Conservation (phyloP, 2,329 filamentous ascomycete genomes). For the Exophiala sp. region DNA sequence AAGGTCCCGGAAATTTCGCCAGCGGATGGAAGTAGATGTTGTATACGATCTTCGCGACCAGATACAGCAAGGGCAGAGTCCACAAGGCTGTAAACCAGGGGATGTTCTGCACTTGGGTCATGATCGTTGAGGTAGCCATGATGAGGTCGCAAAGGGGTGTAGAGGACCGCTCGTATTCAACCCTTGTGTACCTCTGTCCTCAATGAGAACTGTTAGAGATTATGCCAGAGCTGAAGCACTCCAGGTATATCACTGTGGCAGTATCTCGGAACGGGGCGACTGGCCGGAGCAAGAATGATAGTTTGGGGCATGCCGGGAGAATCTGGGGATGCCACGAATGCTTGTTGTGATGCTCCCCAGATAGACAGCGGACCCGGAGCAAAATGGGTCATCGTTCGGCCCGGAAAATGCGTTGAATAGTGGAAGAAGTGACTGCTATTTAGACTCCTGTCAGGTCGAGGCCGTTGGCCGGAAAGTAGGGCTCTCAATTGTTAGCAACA, state of each 20-base stretch:
- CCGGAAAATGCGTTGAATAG: not conserved
- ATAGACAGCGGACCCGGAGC: not conserved
- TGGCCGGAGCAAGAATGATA: not conserved
- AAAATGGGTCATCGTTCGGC: not conserved
- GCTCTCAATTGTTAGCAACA: no score
- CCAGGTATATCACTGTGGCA: not conserved
- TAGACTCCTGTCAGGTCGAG: not conserved
- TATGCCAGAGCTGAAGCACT: not conserved
- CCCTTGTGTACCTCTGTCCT: not conserved
- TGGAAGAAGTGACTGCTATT: not conserved
- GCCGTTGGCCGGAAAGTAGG: no score
- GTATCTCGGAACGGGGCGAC: not conserved
- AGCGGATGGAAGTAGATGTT: constrained; percentile 50
- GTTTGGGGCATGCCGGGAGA: not conserved
- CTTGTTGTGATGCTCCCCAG: not conserved
- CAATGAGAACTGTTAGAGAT: not conserved
- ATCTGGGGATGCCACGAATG: not conserved
- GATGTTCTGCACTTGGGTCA: not conserved
- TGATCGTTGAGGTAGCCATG: not conserved
- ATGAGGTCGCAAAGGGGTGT: not conserved
- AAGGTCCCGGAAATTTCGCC: constrained; percentile 62
- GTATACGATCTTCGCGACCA: constrained; percentile 8
- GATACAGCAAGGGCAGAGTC: constrained; percentile 3
- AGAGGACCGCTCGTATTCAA: not conserved
- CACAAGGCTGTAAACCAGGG: not conserved